Evolutionary conservation across 169 alveolate genomes (phyloP).

Genomic region (Cryptosporidium baileyi): DNA sequence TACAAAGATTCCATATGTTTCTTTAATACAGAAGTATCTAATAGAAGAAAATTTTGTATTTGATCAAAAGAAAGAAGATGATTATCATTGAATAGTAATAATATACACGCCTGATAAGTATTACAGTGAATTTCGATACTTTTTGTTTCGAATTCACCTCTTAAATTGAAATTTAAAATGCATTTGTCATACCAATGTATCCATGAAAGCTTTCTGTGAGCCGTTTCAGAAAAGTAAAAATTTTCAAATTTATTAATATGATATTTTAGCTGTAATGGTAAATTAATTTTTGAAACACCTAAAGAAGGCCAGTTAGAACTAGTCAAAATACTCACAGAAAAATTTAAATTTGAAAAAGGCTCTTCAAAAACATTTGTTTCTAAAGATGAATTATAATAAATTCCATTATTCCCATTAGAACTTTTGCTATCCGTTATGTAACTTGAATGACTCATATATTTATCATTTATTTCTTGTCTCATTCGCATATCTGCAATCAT

Average conservation of each 20-base stretch:
- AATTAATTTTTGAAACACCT: conserved; percentile 54
- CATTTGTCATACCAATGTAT: conserved; percentile 80
- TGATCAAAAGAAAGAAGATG: not conserved
- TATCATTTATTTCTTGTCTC: conserved; percentile 73
- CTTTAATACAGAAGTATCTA: conserved; percentile 5
- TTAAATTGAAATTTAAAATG: conserved; percentile 28
- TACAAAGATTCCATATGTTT: conserved; percentile 42
- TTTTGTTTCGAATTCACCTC: not conserved
- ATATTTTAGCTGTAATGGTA: conserved; percentile 72
- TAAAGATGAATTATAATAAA: conserved; percentile 1
- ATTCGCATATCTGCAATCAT: conserved; percentile 78
- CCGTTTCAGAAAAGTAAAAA: conserved; percentile 76
- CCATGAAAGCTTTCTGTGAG: conserved; percentile 86
- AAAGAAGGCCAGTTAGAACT: conserved; percentile 87
- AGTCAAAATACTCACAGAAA: conserved; percentile 82
- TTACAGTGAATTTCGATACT: conserved; percentile 73
- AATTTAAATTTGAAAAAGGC: conserved; percentile 65
- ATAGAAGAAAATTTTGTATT: not conserved
- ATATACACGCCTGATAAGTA: conserved; percentile 80
- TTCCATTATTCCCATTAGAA: conserved; percentile 34
- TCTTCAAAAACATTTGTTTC: conserved; percentile 11
- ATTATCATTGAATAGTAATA: conserved; percentile 77
- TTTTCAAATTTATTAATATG: conserved; percentile 75
- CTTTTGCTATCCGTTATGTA: not conserved
- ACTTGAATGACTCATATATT: conserved; percentile 66